Conservation (phyloP, 208 protist species). For the Leishmania amazonensis region DNA sequence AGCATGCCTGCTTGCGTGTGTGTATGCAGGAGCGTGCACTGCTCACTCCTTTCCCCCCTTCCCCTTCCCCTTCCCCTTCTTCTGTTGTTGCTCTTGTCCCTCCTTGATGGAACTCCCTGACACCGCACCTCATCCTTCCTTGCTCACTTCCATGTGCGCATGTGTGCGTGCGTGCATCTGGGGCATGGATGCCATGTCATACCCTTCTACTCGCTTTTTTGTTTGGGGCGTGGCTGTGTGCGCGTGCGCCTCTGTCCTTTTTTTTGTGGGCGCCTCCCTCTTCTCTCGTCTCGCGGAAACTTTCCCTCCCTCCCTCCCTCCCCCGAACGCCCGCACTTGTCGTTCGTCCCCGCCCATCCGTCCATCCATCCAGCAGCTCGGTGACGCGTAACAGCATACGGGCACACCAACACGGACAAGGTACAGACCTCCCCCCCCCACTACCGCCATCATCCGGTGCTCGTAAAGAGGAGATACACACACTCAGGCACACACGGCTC, state of each 20-base stretch:
- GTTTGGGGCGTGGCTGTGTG: not conserved
- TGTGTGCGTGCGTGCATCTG: not conserved
- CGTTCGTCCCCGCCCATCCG: conserved; percentile 12
- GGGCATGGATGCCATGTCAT: too few species aligned
- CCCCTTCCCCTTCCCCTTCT: conserved; percentile 45
- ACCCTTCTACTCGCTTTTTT: not conserved
- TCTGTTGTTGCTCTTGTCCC: conserved; percentile 45
- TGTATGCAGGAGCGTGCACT: not conserved
- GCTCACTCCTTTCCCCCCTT: conserved; percentile 13
- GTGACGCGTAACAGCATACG: not conserved
- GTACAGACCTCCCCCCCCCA: not conserved
- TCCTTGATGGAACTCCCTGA: conserved; percentile 4
- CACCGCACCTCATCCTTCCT: not conserved
- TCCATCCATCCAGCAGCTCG: not conserved
- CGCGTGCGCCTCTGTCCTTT: not conserved
- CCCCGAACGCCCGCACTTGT: too few species aligned
- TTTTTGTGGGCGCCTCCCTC: not conserved
- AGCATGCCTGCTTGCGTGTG: not conserved
- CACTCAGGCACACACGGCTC: not conserved
- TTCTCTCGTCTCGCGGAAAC: not conserved
- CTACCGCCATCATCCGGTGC: not conserved
- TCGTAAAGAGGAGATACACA: not conserved
- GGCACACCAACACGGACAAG: not conserved
- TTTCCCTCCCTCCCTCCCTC: conserved; percentile 18
- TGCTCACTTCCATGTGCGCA: not conserved